Evolutionary conservation across 805 yeast species (phyloP), one percentile per base, ranked within the genome.

Genomic region (Metschnikowia dekortorum): DNA sequence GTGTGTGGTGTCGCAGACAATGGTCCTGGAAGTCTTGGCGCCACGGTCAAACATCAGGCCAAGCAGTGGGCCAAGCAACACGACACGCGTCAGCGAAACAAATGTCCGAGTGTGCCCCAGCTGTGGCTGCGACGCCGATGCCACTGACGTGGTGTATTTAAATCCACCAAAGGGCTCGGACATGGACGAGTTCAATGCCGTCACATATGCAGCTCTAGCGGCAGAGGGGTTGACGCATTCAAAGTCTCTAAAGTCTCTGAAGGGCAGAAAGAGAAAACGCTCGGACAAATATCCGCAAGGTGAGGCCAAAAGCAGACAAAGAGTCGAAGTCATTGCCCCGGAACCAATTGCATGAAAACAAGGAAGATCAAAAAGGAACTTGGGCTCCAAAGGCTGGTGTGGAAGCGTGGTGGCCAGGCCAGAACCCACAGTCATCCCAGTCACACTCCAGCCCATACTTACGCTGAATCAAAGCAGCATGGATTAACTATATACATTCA

Each of bases 101-200:
- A 39, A 9, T 39, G n/a, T 33, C 26, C 33, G 55, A 44, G 22
- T 35, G 14, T 73, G 78, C 53, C 76, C 77, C 10, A 53, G 42
- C 14, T 73, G 78, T 51, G 56, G 52, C 10, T 34, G 18, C 14
- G 46, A 28, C 8, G 32, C 39, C 8, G 39, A 46, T 35, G 33
- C 44, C 40, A 16, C 68, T 67, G 76, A 73, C 47, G 55, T 71
- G 9, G 76, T 73, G 13, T 39, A 65, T 18, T 18, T 73, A 8
- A 64, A 68, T 41, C 71, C 71, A 5, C 39, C 56, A 38, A 47
- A 47, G 8, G 51, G 50, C 11, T 50, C 52, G 1, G 48, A 48
- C 1, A 18, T 41, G 16, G 48, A 48, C 11, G 50, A 44, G 39
- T 38, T 53, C 30, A 62, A 62, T 39, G 47, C 46, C 14, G 46